A percentile compares a stretch with the other conserved stretches of the same genome.
Conservation (phyloP, 495 filamentous ascomycete species). For the Penicillium dipodomyicola region DNA sequence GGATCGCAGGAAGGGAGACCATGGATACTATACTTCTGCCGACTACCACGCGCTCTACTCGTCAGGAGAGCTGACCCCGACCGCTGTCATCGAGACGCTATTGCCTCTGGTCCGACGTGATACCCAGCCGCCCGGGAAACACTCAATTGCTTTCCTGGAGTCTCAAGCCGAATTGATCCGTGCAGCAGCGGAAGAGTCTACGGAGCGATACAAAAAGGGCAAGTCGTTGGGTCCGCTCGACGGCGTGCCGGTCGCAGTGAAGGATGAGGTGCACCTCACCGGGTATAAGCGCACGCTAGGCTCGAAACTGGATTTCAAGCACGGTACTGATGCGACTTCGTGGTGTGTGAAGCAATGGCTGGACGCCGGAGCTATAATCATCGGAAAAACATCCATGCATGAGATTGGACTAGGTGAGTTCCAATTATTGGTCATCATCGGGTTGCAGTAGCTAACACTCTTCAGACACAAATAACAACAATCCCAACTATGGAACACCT, state of each 20-base stretch:
- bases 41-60: conserved; percentile 76
- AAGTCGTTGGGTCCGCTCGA: conserved; percentile 66
- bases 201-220: conserved; percentile 64
- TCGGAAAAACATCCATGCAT: conserved; percentile 91
- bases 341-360: conserved; percentile 77
- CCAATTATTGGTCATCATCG: background rate
- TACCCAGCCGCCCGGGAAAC: conserved; percentile 48
- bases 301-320: conserved; percentile 55
- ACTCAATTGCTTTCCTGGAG: conserved; percentile 68
- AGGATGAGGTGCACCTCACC: conserved; percentile 74
- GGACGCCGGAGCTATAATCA: conserved; percentile 74
- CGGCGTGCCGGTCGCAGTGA: conserved; percentile 82
- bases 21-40: conserved; percentile 63
- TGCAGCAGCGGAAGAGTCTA: conserved; percentile 67
- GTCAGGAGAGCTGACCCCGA: conserved; percentile 66
- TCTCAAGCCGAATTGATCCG: conserved; percentile 58
- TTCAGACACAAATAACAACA: conserved; percentile 77
- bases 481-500: conserved; percentile 76
- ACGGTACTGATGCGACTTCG: conserved; percentile 49
- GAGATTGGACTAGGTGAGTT: conserved; percentile 71
- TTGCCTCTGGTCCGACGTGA: conserved; percentile 67
- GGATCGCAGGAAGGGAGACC: conserved; percentile 33
- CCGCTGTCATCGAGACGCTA: conserved; percentile 64
- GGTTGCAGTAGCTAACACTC: conserved; percentile 4
- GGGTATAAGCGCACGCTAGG: conserved; percentile 70